Evolutionary conservation across 129 eudicot genomes (phyloP).

Genomic region (Pittosporum tobira): DNA sequence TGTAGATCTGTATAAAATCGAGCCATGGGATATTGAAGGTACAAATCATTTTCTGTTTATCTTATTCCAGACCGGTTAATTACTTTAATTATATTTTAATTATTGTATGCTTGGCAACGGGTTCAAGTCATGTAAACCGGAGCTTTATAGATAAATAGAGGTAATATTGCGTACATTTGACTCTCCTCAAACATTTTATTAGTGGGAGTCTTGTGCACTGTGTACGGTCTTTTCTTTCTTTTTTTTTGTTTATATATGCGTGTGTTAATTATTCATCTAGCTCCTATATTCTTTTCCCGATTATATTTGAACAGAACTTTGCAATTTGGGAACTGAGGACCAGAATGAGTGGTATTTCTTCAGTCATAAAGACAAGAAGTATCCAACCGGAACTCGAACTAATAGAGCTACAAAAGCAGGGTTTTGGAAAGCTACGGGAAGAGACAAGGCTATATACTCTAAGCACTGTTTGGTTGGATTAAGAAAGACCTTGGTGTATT

Average conservation of each 20-base stretch:
- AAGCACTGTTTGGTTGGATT: slow-evolving; percentile 60
- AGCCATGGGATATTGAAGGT: slow-evolving; percentile 99
- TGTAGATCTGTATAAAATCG: slow-evolving; percentile 79
- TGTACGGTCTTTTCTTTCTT: no score
- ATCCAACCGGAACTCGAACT: slow-evolving; percentile 85
- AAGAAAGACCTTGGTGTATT: slow-evolving; percentile 85
- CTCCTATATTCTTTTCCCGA: slow-evolving; percentile 2
- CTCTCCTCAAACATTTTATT: no score
- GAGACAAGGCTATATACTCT: slow-evolving; percentile 72
- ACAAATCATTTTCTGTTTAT: no score
- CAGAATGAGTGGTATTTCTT: slow-evolving; percentile 90
- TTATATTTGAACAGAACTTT: slow-evolving; percentile 37
- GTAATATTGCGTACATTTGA: no score
- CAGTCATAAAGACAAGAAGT: slow-evolving; percentile 87
- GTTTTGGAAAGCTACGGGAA: slow-evolving; percentile 95
- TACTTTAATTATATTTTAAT: no score
- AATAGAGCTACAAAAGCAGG: slow-evolving; percentile 86
- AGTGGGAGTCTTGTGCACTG: no score
- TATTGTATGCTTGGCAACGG: no score
- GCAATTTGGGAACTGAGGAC: slow-evolving; percentile 81
- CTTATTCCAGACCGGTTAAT: no score
- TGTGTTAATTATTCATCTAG: no score
- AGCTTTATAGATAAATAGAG: no score
- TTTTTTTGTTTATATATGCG: no score
- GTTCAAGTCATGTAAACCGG: no score